Conservation (phyloP, 345 rosid species). For the Tarenaya hassleriana region DNA sequence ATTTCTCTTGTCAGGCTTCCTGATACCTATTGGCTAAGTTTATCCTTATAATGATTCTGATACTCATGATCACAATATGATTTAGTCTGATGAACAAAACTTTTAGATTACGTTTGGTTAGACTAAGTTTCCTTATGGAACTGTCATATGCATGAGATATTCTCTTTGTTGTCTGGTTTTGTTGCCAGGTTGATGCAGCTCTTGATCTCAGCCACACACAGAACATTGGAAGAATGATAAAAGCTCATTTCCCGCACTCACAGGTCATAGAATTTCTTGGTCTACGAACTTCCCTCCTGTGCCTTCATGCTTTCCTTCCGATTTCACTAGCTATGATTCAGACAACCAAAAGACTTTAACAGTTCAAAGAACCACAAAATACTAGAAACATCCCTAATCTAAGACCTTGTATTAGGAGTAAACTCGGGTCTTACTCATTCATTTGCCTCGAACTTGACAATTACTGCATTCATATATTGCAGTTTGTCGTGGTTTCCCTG, state of each 20-base stretch:
- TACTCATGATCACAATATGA: no score
- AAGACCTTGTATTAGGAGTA: no score
- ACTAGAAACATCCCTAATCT: neutral
- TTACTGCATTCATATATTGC: constrained; percentile 19
- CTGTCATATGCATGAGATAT: neutral
- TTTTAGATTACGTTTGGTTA: no score
- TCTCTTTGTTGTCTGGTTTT: constrained; percentile 9
- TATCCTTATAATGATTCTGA: constrained; percentile 10
- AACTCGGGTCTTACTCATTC: constrained; percentile 8
- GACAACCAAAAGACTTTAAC: neutral
- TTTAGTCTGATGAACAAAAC: no score
- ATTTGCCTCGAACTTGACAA: neutral
- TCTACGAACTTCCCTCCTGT: neutral
- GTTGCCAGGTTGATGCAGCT: constrained; percentile 83
- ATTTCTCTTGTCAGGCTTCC: neutral
- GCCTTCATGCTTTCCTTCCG: no score
- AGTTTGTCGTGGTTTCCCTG: constrained; percentile 89
- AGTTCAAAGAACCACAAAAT: neutral
- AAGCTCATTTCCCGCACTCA: constrained; percentile 40
- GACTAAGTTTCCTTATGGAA: no score
- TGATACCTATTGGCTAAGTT: no score
- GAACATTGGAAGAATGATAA: constrained; percentile 88
- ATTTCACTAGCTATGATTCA: no score
- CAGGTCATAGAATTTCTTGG: constrained; percentile 41
- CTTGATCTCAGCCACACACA: constrained; percentile 94